Percentiles rank a stretch among this genome's conserved stretches.
Evolutionary conservation across 1,139 yeast species (phyloP).

Genomic region (Yamadazyma mexicana): DNA sequence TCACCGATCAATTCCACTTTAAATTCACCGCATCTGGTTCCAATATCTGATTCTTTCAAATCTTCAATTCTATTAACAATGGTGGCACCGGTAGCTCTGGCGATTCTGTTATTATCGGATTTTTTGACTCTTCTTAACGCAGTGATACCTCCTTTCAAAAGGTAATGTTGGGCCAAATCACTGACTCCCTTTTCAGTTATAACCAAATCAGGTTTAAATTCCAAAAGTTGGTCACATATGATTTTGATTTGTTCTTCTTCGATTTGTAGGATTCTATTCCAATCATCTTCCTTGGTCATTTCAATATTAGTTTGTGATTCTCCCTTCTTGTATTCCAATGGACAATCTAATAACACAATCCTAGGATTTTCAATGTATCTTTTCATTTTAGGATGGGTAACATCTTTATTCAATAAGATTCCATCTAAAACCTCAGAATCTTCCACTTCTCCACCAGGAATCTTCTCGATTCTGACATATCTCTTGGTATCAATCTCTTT

Average conservation of each 20-base stretch:
- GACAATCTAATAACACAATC: slow-evolving; percentile 87
- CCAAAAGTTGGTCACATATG: slow-evolving; percentile 82
- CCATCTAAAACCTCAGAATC: slow-evolving; percentile 90
- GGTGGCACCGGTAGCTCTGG: slow-evolving; percentile 97
- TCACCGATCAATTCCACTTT: slow-evolving; percentile 95
- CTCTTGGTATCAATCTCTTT: slow-evolving; percentile 92
- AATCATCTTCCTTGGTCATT: slow-evolving; percentile 93
- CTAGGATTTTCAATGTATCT: slow-evolving; percentile 87
- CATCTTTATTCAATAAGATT: slow-evolving; percentile 90
- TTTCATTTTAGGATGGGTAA: slow-evolving; percentile 97
- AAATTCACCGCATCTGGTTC: slow-evolving; percentile 85
- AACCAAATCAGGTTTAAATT: slow-evolving; percentile 89
- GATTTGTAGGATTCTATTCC: slow-evolving; percentile 89
- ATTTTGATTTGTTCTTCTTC: slow-evolving; percentile 96
- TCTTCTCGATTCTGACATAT: slow-evolving; percentile 89
- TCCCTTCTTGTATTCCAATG: slow-evolving; percentile 97
- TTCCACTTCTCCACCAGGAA: slow-evolving; percentile 96
- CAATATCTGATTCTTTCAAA: slow-evolving; percentile 85
- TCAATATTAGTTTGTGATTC: slow-evolving; percentile 98
- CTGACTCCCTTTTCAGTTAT: slow-evolving; percentile 98
- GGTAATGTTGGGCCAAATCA: slow-evolving; percentile 95
- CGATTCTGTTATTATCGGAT: slow-evolving; percentile 93
- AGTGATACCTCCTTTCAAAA: slow-evolving; percentile 89
- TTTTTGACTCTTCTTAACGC: slow-evolving; percentile 94
- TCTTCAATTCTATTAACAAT: slow-evolving; percentile 96